Base-by-base conservation (phyloP, 2,329 filamentous ascomycete species). In the Xylariaceae sp. region DNA sequence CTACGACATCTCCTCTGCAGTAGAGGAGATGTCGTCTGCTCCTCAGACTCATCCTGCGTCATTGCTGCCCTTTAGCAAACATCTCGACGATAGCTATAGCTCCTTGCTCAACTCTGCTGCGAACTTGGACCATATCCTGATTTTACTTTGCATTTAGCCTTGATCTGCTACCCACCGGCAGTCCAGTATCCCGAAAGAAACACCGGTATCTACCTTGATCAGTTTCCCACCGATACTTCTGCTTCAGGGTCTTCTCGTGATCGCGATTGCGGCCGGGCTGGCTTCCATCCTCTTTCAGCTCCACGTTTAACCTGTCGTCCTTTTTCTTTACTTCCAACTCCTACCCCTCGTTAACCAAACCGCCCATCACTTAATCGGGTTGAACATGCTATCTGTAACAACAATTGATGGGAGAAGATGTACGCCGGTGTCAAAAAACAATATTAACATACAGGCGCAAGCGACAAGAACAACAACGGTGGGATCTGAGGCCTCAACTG, bases 381-480 rank as follows among this genome's bases (percentile, higher is more conserved):
- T 74, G 70, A 66, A 64, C 41, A 58, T 59, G 54, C 66, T 67
- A 43, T 68, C 70, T 44, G 65, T 72, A 41, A 76, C 71, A 38
- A 68, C 59, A 34, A 62, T 75, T 38, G 58, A 66, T 41, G 71
- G 70, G 36, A 69, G 65, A 55, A 66, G 66, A 57, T 76, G 74
- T 62, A 77, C 74, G 51, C 72, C 69, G 44, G 62, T 76, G 47
- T 72, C 71, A 33, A 70, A 56, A 50, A 46, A 40, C 16, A 44
- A 43, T 27, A 43, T 49, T 32, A 50, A 29, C 38, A 39, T 36
- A 37, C 40, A 41, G 28, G 51, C 40, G 41, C 47, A 40, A 16
- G 37, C 37, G n/a, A 40, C 39, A 24, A 39, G 35, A 17, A 32
- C 44, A 13, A 23, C 36, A 21, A 30, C 45, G n/a, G n/a, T n/a